Base-by-base conservation (phyloP, 352 stramenopile species). In the Phytophthora agathidicida region DNA sequence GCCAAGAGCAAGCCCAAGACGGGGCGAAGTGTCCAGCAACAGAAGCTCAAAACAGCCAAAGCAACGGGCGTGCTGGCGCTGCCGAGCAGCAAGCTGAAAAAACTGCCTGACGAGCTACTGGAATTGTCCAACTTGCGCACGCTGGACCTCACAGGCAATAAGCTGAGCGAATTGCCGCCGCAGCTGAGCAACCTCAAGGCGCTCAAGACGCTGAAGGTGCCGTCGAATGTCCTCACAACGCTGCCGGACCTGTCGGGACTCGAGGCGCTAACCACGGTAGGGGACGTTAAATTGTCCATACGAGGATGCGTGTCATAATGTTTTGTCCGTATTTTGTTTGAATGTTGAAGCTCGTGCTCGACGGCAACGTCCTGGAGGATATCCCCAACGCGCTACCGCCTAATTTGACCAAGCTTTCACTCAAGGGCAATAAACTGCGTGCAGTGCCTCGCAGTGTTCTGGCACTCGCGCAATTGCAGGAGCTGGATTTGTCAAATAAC, bases 1-100 rank as follows among this genome's bases (percentile, higher is more conserved):
- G 71, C 77, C 46, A 88, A 86, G 72, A 89, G 82, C 71, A 91
- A 93, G 66, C 84, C 86, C 22, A 95, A 93, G 73, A 89, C 78
- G 48, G 87, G 61, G 48, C 82, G 80, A 46, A 77, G 56, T 45
- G 79, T 94, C 23, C 79, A 91, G 68, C 65, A 90, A 46, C 80
- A 93, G 68, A 95, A 95, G 67, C 72, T 95, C 31, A 67, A 82
- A 24, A 68, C 64, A 0, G 86, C 86, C 20, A 65, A 63, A 16
- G 49, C 57, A 35, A 94, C 86, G 23, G 84, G 83, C 37, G 60
- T 95, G 52, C 59, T 95, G 44, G 82, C 86, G 36, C 56, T 95
- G 37, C 67, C 84, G 9, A 66, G 83, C 36, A 76, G 78, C 65
- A 95, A 94, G 68, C 68, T 95, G 32, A 91, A 86, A 63, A 71